phyloP scores from a whole-genome alignment of 2,329 filamentous ascomycete genomes.

The Curvularia verruculosa region DNA sequence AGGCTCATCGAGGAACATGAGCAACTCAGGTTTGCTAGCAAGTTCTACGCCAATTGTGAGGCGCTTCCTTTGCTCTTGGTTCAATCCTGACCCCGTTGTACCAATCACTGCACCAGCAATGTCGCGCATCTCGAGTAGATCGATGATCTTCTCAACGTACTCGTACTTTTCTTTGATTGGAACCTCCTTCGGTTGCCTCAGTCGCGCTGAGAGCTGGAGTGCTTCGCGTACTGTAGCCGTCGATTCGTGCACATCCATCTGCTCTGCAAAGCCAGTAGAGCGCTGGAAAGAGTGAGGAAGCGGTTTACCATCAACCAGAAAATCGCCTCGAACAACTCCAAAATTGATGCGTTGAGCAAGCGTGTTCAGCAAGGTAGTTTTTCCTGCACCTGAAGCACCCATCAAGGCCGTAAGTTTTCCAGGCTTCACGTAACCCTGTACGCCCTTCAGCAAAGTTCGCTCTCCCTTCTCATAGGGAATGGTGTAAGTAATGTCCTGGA shows the following conservation, averaged over 20 bases:
- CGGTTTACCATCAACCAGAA: constrained; percentile 51
- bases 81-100: constrained; percentile 54
- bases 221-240: constrained; percentile 69
- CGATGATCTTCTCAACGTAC: constrained; percentile 69
- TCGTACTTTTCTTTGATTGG: constrained; percentile 66
- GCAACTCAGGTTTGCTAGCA: constrained; percentile 69
- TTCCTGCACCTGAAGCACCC: constrained; percentile 65
- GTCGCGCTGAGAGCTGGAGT: constrained; percentile 66
- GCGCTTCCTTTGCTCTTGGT: constrained; percentile 70
- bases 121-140: constrained; percentile 67
- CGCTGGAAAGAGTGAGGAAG: constrained; percentile 73
- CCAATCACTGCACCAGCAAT: constrained; percentile 70
- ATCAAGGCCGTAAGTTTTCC: constrained; percentile 85
- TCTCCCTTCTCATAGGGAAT: constrained; percentile 59
- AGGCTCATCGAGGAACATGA: constrained; percentile 79
- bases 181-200: constrained; percentile 65
- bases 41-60: constrained; percentile 68
- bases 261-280: constrained; percentile 79
- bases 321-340: constrained; percentile 53
- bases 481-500: constrained; percentile 83
- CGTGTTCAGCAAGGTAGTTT: constrained; percentile 47
- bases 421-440: constrained; percentile 86
- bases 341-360: constrained; percentile 53
- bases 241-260: constrained; percentile 67
- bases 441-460: constrained; percentile 61